Percentiles rank a stretch among this genome's conserved stretches.
phyloP scores from a whole-genome alignment of 495 filamentous ascomycete species.

The Penicillium ucsense region DNA sequence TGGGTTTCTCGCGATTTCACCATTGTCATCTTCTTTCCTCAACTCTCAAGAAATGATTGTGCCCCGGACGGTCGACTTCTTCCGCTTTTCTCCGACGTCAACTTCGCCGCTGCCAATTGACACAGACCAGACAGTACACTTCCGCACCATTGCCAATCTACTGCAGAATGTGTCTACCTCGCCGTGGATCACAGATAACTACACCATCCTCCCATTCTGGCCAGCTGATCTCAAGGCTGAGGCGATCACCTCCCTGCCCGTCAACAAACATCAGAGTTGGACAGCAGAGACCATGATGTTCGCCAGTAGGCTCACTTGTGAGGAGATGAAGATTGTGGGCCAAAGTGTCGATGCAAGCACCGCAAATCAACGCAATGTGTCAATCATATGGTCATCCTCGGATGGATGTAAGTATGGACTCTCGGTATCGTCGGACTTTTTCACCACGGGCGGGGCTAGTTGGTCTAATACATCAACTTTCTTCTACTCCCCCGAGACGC shows the following conservation, averaged over 20 bases:
- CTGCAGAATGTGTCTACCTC: slow-evolving; percentile 28
- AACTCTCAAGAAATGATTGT: slow-evolving; percentile 14
- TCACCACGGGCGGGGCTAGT: slow-evolving; percentile 11
- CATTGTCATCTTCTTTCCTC: slow-evolving; percentile 26
- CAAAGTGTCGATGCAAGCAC: background rate
- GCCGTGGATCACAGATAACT: slow-evolving; percentile 29
- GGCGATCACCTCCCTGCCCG: slow-evolving; percentile 16
- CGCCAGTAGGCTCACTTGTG: slow-evolving; percentile 18
- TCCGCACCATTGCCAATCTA: slow-evolving; percentile 23
- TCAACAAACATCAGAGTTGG: slow-evolving; percentile 16
- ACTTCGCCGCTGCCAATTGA: slow-evolving; percentile 9
- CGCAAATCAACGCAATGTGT: background rate
- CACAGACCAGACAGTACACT: slow-evolving; percentile 14
- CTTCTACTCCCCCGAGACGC: background rate
- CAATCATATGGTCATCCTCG: slow-evolving; percentile 6
- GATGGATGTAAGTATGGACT: slow-evolving; percentile 12
- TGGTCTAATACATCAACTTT: slow-evolving; percentile 14
- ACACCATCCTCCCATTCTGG: slow-evolving; percentile 30
- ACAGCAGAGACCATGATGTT: slow-evolving; percentile 24
- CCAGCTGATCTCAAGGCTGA: slow-evolving; percentile 9
- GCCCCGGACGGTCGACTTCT: slow-evolving; percentile 11
- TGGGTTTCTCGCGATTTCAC: slow-evolving; percentile 21
- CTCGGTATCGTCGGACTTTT: background rate
- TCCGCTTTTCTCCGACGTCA: slow-evolving; percentile 2
- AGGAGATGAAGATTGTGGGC: slow-evolving; percentile 9